These are phyloP conservation scores for Talaromyces atroroseus DNA, from an alignment of 2,329 filamentous ascomycete genomes.

Conservation along the genomic window DNA sequence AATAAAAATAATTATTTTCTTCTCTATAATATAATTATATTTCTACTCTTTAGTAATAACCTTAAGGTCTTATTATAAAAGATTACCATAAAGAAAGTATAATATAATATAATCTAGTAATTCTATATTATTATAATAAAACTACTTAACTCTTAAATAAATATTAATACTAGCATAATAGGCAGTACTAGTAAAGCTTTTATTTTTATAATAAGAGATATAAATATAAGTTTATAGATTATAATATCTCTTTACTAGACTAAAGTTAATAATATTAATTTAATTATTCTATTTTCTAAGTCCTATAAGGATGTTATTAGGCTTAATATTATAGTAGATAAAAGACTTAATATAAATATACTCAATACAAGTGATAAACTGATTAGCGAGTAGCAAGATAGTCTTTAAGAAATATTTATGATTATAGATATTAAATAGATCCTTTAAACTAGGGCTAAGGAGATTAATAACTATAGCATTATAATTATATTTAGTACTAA, in stretches of 20 bases:
- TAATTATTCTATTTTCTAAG: constrained; percentile 99
- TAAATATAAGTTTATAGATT: constrained; percentile 99
- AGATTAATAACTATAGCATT: constrained; percentile 99
- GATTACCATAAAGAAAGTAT: constrained; percentile 98
- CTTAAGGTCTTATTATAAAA: constrained; percentile 98
- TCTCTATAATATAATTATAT: constrained; percentile 99
- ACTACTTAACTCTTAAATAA: constrained; percentile 96
- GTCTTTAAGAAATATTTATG: constrained; percentile 99
- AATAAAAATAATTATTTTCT: constrained; percentile 99
- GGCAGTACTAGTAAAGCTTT: constrained; percentile 98
- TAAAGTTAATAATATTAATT: constrained; percentile 99
- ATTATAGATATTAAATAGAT: constrained; percentile 99
- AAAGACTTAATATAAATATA: constrained; percentile 99
- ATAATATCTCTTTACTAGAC: constrained; percentile 98
- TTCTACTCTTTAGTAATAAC: constrained; percentile 99
- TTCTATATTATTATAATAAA: constrained; percentile 98
- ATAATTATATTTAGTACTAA: constrained; percentile 98
- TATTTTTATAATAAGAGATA: constrained; percentile 99
- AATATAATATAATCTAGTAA: constrained; percentile 99
- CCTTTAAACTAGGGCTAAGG: constrained; percentile 89
- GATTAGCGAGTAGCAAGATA: constrained; percentile 89
- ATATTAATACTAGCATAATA: constrained; percentile 99
- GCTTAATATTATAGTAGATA: constrained; percentile 99
- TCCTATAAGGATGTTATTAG: constrained; percentile 98
- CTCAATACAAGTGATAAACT: constrained; percentile 98